phyloP scores from a whole-genome alignment of 176 grass and related monocot species.

The Oryza rufipogon region DNA sequence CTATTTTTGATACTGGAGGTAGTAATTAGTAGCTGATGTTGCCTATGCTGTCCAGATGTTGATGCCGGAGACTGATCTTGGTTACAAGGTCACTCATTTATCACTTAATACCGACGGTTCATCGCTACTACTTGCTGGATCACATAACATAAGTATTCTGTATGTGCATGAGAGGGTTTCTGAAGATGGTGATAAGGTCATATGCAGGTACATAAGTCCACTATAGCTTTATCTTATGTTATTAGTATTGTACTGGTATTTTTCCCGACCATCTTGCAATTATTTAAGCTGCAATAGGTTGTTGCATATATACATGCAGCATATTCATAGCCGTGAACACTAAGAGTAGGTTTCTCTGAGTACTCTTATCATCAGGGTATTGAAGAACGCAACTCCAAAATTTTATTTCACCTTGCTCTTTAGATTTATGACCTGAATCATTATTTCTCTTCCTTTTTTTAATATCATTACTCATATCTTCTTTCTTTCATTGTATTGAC shows the following conservation, averaged over 20 bases:
- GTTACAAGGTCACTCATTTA: slow-evolving; percentile 53
- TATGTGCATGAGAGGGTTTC: slow-evolving; percentile 77
- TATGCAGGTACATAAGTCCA: slow-evolving; percentile 66
- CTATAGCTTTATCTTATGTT: slow-evolving; percentile 28
- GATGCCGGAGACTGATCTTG: slow-evolving; percentile 62
- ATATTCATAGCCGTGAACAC: slow-evolving; percentile 22
- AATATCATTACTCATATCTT: slow-evolving; percentile 20
- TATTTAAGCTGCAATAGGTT: slow-evolving; percentile 21
- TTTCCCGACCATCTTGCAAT: not conserved
- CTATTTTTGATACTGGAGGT: not conserved
- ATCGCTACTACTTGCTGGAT: slow-evolving; percentile 73
- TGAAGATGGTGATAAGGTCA: slow-evolving; percentile 60
- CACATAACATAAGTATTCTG: slow-evolving; percentile 61
- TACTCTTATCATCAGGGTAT: slow-evolving; percentile 21
- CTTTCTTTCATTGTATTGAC: slow-evolving; percentile 24
- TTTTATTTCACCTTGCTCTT: not conserved
- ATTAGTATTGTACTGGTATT: not conserved
- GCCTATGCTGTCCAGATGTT: slow-evolving; percentile 53
- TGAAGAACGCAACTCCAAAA: slow-evolving; percentile 10
- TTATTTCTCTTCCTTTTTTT: slow-evolving; percentile 24
- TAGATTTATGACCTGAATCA: slow-evolving; percentile 12
- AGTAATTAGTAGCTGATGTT: not conserved
- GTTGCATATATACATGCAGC: not conserved
- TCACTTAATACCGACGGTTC: slow-evolving; percentile 78
- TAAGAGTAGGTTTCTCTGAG: not conserved